Evolutionary conservation across 1,139 yeast species (phyloP).

Genomic region (Pichia sp.): DNA sequence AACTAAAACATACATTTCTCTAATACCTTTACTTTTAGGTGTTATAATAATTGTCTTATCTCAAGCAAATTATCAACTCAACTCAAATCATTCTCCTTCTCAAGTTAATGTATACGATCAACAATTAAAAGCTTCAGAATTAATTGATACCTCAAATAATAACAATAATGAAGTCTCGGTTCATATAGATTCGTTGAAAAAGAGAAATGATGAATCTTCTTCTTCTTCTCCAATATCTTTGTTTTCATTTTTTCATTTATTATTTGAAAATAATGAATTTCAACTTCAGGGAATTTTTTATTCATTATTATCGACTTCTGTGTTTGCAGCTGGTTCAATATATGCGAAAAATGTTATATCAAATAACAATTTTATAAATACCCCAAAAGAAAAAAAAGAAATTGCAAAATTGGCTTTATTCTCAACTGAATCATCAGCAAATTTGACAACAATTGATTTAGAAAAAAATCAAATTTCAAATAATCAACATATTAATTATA

Average conservation of each 20-base stretch:
- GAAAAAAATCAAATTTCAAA: slow-evolving; percentile 4
- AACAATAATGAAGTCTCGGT: no score
- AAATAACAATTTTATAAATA: slow-evolving; percentile 2
- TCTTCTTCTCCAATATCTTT: not conserved
- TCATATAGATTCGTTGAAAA: no score
- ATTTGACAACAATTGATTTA: slow-evolving; percentile 4
- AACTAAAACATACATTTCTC: slow-evolving; percentile 61
- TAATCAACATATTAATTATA: not conserved
- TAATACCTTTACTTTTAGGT: slow-evolving; percentile 71
- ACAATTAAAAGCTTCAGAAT: slow-evolving; percentile 3
- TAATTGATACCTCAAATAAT: no score
- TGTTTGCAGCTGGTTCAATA: slow-evolving; percentile 85
- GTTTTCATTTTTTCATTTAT: not conserved
- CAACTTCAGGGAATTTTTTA: slow-evolving; percentile 32
- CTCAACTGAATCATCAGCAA: slow-evolving; percentile 2
- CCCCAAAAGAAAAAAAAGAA: slow-evolving; percentile 6
- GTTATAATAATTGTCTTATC: slow-evolving; percentile 67
- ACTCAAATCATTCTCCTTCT: slow-evolving; percentile 4
- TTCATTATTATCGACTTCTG: slow-evolving; percentile 70
- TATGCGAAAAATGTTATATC: slow-evolving; percentile 72
- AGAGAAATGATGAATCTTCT: not conserved
- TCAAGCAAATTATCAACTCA: slow-evolving; percentile 12
- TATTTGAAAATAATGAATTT: not conserved
- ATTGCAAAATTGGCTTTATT: slow-evolving; percentile 13
- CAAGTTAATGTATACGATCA: slow-evolving; percentile 6